Evolutionary conservation across 345 rosid genomes (phyloP), one percentile per base, ranked within the genome.

Genomic region (Hevea brasiliensis): DNA sequence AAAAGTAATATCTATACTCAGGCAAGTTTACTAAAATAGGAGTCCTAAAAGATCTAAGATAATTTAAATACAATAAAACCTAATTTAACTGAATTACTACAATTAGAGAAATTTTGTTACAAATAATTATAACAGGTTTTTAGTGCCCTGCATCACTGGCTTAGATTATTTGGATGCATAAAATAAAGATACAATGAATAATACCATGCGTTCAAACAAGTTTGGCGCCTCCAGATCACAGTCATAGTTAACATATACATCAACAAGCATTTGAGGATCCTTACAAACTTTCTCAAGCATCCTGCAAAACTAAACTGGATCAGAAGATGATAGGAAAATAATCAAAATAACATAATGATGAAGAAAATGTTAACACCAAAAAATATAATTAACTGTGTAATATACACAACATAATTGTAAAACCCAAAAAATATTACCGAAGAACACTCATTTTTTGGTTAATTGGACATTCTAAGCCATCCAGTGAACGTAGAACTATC

Each of bases 171-270:
- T 3, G 3, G 1, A 57, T 10, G 4, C n/a, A 26, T 1, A 66
- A 15, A 42, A 14, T 18, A 3, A 8, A 55, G 6, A 42, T 7
- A 20, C 0, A 6, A 29, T 73, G 9, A 29, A 68, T 42, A 66
- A 41, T 78, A 95, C 99, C 98, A 89, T 85, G 87, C 99, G 97
- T 84, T 95, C 98, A 88, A 95, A 95, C 85, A 95, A 86, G 86
- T 92, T 95, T 0, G 99, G 96, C 64, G 99, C 94, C 86, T 92
- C 97, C 70, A 89, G 92, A 92, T 92, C 99, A 79, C 99, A 92
- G 69, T 95, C 99, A 80, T 95, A 95, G 77, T 92, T 95, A 81
- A 92, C 98, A 85, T 84, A 95, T 65, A 95, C 87, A 81, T 95
- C 99, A 79, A 95, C 94, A 81, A 95, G 99, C 94, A 89, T 88